Conservation (phyloP, 2,329 filamentous ascomycete genomes). For the Epichloe sp. region DNA sequence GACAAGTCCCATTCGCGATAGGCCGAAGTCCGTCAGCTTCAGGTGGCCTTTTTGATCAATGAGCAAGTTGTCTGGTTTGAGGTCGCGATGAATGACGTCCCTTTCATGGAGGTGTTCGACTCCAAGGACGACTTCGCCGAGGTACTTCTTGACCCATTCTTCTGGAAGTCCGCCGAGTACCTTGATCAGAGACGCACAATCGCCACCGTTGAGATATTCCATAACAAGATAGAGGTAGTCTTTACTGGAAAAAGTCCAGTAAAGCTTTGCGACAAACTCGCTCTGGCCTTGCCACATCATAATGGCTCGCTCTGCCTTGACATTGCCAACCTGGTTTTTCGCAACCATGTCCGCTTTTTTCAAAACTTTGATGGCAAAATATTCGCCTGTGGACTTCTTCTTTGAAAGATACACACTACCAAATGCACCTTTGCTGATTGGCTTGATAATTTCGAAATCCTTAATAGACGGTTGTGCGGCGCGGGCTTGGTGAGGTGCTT, state of each 20-base stretch:
- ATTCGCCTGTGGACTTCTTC: constrained; percentile 96
- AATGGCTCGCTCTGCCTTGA: constrained; percentile 95
- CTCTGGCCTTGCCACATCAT: constrained; percentile 99
- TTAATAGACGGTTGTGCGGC: constrained; percentile 94
- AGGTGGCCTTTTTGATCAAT: constrained; percentile 95
- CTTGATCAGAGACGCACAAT: constrained; percentile 94
- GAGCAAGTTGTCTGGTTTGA: constrained; percentile 93
- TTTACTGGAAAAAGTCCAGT: constrained; percentile 99
- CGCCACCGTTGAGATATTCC: constrained; percentile 96
- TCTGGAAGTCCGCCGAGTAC: constrained; percentile 83
- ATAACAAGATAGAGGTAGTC: constrained; percentile 98
- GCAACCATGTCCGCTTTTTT: constrained; percentile 99
- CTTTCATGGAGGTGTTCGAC: constrained; percentile 91
- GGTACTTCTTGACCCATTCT: constrained; percentile 96
- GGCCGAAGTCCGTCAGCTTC: constrained; percentile 92
- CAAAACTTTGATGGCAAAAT: constrained; percentile 95
- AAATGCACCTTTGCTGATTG: constrained; percentile 97
- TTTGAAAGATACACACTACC: constrained; percentile 96
- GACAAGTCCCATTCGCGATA: constrained; percentile 93
- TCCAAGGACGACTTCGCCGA: constrained; percentile 91
- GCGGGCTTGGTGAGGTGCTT: constrained; percentile 68
- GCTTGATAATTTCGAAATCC: constrained; percentile 98
- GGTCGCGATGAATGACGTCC: constrained; percentile 89
- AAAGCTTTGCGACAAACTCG: constrained; percentile 96
- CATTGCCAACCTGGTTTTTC: constrained; percentile 98